phyloP scores from a whole-genome alignment of 176 grass and related monocot genomes.

The Rhynchospora breviuscula region DNA sequence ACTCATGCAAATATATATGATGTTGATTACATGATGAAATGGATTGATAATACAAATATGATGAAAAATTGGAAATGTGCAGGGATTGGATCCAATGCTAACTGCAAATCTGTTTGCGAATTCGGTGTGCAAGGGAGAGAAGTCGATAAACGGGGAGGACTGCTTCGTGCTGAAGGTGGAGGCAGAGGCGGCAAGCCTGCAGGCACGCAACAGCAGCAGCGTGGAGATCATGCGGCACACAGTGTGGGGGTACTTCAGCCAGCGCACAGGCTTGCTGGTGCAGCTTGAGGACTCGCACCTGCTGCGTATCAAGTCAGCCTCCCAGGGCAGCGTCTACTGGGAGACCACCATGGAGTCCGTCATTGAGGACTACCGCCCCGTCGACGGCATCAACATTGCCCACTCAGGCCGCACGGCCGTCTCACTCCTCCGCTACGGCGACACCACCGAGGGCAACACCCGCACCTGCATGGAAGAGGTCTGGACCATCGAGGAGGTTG shows the following conservation, averaged over 20 bases:
- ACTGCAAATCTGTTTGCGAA: constrained; percentile 86
- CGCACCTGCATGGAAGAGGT: constrained; percentile 84
- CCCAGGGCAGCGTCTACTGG: constrained; percentile 65
- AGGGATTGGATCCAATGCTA: constrained; percentile 80
- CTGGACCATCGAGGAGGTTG: constrained; percentile 86
- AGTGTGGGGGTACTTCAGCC: constrained; percentile 98
- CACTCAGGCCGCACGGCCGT: constrained; percentile 66
- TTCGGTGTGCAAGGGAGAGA: constrained; percentile 76
- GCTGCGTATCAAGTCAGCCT: constrained; percentile 62
- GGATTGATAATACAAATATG: background rate
- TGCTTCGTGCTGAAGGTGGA: constrained; percentile 98
- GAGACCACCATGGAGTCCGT: constrained; percentile 93
- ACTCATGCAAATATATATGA: no score
- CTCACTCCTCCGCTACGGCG: constrained; percentile 72
- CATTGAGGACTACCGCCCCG: constrained; percentile 69
- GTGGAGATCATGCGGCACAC: constrained; percentile 93
- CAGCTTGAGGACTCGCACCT: constrained; percentile 97
- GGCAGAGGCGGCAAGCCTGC: constrained; percentile 66
- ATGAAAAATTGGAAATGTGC: constrained; percentile 1
- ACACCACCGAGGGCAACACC: constrained; percentile 50
- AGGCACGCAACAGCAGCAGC: constrained; percentile 67
- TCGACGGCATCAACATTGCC: constrained; percentile 91
- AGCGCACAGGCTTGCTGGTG: constrained; percentile 79
- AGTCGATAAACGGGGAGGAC: constrained; percentile 56
- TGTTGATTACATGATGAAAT: no score